These are phyloP conservation scores for Cicer bijugum DNA, from an alignment of 306 rosid species.

Conservation along the genomic window DNA sequence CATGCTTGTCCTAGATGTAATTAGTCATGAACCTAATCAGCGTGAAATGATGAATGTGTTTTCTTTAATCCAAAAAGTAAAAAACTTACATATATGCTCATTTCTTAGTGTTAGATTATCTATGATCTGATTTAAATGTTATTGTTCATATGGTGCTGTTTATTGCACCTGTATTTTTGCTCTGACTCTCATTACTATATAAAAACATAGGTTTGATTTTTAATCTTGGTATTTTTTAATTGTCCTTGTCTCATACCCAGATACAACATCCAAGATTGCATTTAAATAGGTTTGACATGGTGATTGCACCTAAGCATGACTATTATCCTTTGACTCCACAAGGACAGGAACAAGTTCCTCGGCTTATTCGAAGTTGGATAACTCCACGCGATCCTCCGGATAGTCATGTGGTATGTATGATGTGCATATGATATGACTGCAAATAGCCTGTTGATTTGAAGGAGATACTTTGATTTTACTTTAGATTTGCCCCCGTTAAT, in stretches of 20 bases:
- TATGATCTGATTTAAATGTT: constrained; percentile 7
- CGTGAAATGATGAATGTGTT: constrained; percentile 5
- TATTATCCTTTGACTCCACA: constrained; percentile 83
- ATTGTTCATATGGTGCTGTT: constrained; percentile 17
- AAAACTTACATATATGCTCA: background rate
- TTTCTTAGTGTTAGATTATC: constrained; percentile 8
- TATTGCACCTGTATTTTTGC: constrained; percentile 18
- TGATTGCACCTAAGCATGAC: constrained; percentile 88
- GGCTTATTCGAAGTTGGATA: constrained; percentile 77
- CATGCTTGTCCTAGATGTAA: constrained; percentile 19
- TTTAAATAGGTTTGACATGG: constrained; percentile 86
- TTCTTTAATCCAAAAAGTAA: background rate
- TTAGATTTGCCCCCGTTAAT: constrained; percentile 33
- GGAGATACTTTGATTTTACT: constrained; percentile 36
- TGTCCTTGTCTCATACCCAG: constrained; percentile 40
- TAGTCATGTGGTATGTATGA: constrained; percentile 76
- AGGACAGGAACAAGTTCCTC: constrained; percentile 80
- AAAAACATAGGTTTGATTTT: constrained; percentile 33
- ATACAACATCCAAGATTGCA: constrained; percentile 79
- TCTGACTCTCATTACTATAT: constrained; percentile 12
- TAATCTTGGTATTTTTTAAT: constrained; percentile 30
- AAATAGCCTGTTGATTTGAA: constrained; percentile 17
- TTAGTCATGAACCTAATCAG: constrained; percentile 28
- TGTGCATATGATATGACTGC: constrained; percentile 14
- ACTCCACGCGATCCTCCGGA: constrained; percentile 90